A percentile compares a stretch with the other conserved stretches of the same genome.
phyloP scores from a whole-genome alignment of 2,329 filamentous ascomycete genomes.

The Claviceps maximensis region DNA sequence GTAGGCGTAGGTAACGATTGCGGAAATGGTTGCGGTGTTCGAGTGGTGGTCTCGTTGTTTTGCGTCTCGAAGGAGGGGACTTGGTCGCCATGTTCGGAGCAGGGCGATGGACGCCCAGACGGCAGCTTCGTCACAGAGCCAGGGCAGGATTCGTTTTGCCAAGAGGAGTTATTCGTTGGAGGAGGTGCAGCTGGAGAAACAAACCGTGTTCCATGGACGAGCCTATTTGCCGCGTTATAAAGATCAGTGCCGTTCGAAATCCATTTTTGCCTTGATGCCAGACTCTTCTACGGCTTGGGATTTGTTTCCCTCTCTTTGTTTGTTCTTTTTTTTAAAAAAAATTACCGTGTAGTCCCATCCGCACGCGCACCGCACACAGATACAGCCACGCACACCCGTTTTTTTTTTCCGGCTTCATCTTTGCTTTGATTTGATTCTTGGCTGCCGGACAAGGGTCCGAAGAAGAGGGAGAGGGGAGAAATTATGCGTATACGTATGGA shows the following conservation, averaged over 20 bases:
- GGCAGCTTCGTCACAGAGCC: constrained; percentile 28
- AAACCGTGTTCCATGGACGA: constrained; percentile 51
- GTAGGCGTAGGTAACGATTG: constrained; percentile 20
- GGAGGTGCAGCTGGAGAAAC: constrained; percentile 35
- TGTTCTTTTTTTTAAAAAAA: background rate
- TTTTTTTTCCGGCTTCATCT: background rate
- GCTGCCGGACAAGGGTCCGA: background rate
- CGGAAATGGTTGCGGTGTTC: constrained; percentile 2
- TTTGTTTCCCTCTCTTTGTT: background rate
- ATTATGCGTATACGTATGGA: background rate
- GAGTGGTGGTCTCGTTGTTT: constrained; percentile 20
- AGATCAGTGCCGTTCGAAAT: background rate
- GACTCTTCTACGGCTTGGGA: background rate
- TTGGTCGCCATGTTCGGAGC: constrained; percentile 21
- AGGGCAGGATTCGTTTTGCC: constrained; percentile 30
- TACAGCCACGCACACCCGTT: background rate
- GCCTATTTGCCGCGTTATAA: constrained; percentile 28
- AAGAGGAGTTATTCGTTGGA: constrained; percentile 30
- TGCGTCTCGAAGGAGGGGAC: constrained; percentile 17
- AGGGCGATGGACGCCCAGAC: constrained; percentile 29
- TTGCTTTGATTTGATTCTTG: too few species aligned
- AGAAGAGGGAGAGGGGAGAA: background rate
- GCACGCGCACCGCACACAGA: too few species aligned
- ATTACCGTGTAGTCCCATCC: too few species aligned
- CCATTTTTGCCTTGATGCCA: background rate